A percentile compares a stretch with the other conserved stretches of the same genome.
These are phyloP conservation scores for Komagataella mondaviorum DNA, from an alignment of 805 yeast species.

Conservation along the genomic window DNA sequence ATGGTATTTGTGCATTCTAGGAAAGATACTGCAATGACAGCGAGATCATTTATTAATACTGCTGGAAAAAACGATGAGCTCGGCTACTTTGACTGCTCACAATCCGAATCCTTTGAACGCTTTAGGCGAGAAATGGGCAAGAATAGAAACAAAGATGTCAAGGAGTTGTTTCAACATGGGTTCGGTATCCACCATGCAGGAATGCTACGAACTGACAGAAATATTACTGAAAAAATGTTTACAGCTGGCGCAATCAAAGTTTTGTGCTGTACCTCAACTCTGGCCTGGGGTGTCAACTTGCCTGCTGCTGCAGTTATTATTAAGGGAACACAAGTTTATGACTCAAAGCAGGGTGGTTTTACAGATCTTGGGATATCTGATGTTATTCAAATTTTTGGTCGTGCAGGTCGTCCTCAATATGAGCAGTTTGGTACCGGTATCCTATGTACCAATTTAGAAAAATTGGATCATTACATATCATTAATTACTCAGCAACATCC, in stretches of 20 bases:
- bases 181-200: conserved; percentile 98
- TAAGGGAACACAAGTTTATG: conserved; percentile 94
- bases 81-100: conserved; percentile 43
- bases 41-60: conserved; percentile 54
- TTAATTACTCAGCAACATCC: conserved; percentile 91
- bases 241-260: conserved; percentile 77
- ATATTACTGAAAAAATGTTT: conserved; percentile 80
- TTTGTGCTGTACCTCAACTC: conserved; percentile 88
- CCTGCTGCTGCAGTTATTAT: conserved; percentile 97
- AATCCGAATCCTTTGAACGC: conserved; percentile 24
- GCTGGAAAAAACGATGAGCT: conserved; percentile 50
- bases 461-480: conserved; percentile 78
- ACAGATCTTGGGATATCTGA: conserved; percentile 91
- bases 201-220: conserved; percentile 82
- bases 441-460: conserved; percentile 70
- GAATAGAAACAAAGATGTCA: conserved; percentile 64
- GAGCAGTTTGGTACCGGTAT: conserved; percentile 90
- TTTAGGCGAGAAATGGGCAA: conserved; percentile 54
- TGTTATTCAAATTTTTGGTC: conserved; percentile 94
- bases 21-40: conserved; percentile 81
- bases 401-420: conserved; percentile 98
- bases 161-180: conserved; percentile 69
- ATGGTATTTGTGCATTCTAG: conserved; percentile 90
- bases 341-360: conserved; percentile 89
- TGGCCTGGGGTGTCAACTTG: conserved; percentile 98